Evolutionary conservation across 2,329 filamentous ascomycete species (phyloP).

Genomic region (Sporothrix curviconia): DNA sequence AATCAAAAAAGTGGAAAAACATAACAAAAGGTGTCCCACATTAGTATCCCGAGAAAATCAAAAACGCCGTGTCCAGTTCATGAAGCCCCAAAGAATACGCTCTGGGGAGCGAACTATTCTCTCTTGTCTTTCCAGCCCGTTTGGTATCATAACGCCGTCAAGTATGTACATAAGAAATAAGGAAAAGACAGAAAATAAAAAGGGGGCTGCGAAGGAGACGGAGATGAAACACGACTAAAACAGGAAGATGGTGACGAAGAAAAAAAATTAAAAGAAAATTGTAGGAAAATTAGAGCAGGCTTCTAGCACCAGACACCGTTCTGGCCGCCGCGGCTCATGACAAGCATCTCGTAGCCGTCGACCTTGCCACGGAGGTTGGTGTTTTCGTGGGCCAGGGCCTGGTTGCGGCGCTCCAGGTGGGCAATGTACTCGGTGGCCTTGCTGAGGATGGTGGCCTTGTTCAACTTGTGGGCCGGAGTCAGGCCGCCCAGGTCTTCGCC

Average conservation of each 20-base stretch:
- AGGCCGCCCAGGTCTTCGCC: slow-evolving; percentile 33
- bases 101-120: neutral
- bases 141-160: slow-evolving; percentile 9
- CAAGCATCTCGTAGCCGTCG: slow-evolving; percentile 28
- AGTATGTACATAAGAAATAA: neutral
- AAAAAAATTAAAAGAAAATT: neutral
- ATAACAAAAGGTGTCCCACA: too few relatives aligned
- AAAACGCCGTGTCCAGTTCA: slow-evolving; percentile 1
- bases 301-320: slow-evolving; percentile 20
- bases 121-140: slow-evolving; percentile 3
- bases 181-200: neutral
- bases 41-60: too few relatives aligned
- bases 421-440: slow-evolving; percentile 35
- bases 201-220: neutral
- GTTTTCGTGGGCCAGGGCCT: slow-evolving; percentile 38
- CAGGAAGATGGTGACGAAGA: neutral
- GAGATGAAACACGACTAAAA: neutral
- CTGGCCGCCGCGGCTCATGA: slow-evolving; percentile 24
- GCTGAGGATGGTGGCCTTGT: slow-evolving; percentile 38
- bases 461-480: slow-evolving; percentile 35
- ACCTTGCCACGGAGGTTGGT: slow-evolving; percentile 34
- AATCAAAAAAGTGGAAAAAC: neutral
- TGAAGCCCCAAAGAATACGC: neutral
- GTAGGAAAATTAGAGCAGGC: neutral
- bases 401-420: slow-evolving; percentile 30